Percentiles rank a stretch among this genome's conserved stretches.
phyloP scores from a whole-genome alignment of 108 stramenopile species.

The Cyclostephanos invisitatus region DNA sequence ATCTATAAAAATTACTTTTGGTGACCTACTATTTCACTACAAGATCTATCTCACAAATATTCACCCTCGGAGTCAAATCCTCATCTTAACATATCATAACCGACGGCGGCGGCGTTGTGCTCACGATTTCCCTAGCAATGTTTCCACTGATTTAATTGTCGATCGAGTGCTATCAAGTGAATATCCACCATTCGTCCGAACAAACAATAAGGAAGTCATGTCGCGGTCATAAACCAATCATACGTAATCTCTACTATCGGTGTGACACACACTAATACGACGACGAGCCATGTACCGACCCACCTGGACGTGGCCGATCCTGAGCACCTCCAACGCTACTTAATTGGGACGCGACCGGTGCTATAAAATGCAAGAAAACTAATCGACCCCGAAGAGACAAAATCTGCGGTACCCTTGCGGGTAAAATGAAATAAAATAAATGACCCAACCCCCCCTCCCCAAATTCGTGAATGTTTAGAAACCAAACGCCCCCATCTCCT shows the following conservation, averaged over 20 bases:
- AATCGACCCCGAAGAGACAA: not conserved
- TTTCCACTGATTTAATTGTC: conserved; percentile 27
- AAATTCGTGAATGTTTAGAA: conserved; percentile 12
- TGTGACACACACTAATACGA: conserved; percentile 49
- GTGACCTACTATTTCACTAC: not conserved
- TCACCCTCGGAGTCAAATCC: not conserved
- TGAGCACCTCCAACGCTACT: conserved; percentile 90
- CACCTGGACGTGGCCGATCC: conserved; percentile 78
- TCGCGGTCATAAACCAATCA: conserved; percentile 32
- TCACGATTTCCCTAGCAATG: conserved; percentile 30
- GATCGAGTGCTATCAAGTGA: not conserved
- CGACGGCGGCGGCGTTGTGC: conserved; percentile 53
- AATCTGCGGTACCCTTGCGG: not conserved
- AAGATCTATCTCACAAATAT: not conserved
- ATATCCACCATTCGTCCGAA: not conserved
- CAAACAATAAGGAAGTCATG: conserved; percentile 23
- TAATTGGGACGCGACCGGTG: conserved; percentile 71
- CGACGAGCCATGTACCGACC: conserved; percentile 83
- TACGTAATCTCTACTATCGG: conserved; percentile 7
- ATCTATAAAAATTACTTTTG: not conserved
- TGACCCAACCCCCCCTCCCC: not conserved
- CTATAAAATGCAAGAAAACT: conserved; percentile 10
- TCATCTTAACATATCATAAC: conserved; percentile 13
- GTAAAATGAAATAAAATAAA: not conserved
- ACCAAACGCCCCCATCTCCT: conserved; percentile 53